Evolutionary conservation across 495 filamentous ascomycete species (phyloP), one percentile per base, ranked within the genome.

Genomic region (Cercophora sp.): DNA sequence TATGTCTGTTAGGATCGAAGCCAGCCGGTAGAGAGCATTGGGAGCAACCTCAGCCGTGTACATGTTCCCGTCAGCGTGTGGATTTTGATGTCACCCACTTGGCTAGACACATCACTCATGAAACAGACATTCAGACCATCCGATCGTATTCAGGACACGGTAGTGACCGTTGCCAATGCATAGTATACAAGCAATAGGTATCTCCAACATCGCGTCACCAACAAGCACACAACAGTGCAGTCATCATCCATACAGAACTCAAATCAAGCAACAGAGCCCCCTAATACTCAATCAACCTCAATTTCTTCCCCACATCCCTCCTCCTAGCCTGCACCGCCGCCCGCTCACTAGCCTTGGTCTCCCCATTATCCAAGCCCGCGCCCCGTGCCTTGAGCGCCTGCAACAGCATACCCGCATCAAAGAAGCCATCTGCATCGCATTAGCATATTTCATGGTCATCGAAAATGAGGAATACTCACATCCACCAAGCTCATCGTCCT

Each of bases 401-500:
- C 6, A 92, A 77, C 5, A 96, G 79, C 88, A 95, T 92, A 26
- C 91, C 91, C 2, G 91, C 89, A 70, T 96, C 91, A 70, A 96
- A 96, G 77, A 96, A 96, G 31, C 91, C 91, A 76, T 96, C 91
- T 96, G 59, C 27, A 24, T 48, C 20, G 44, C 0, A 16, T 42
- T 74, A 57, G 71, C 19, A 35, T 31, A 24, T 20, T 39, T 4
- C 32, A 23, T 22, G 35, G 16, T 39, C 19, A 46, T 29, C 15
- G 23, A 20, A 36, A 15, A 18, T 41, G 5, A 32, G 25, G 16
- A 55, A 55, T 45, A 83, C 90, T 85, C 80, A 95, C 90, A 96
- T 59, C 91, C 91, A 42, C 91, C 91, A 66, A 96, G 76, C 40
- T 89, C 89, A 66, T 96, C 91, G 68, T 92, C 88, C 61, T 94